Percentiles rank a stretch among this genome's conserved stretches.
These are phyloP conservation scores for Yarrowia porcina DNA, from an alignment of 805 yeast species.

Conservation along the genomic window DNA sequence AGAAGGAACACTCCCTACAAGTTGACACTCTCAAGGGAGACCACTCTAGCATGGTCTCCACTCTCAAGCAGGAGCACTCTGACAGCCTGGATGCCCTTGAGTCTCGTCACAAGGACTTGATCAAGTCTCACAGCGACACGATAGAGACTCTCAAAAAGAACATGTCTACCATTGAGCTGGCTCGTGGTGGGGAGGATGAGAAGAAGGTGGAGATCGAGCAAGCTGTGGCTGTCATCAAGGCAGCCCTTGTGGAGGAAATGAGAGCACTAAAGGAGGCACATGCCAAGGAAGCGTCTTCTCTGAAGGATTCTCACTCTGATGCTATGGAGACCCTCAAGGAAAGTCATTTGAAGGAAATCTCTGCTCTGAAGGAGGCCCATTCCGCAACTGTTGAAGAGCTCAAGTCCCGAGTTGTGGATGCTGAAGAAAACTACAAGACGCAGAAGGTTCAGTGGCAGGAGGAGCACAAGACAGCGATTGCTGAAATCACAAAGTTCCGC, in stretches of 20 bases:
- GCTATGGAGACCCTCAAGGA: neutral
- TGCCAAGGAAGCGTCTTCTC: neutral
- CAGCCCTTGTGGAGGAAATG: neutral
- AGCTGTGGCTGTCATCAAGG: neutral
- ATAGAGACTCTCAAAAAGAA: constrained; percentile 2
- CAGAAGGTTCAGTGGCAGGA: neutral
- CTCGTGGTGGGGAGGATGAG: constrained; percentile 1
- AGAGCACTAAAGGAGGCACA: neutral
- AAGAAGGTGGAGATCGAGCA: neutral
- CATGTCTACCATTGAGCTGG: constrained; percentile 12
- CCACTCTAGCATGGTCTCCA: neutral
- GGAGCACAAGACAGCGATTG: neutral
- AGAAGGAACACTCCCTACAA: neutral
- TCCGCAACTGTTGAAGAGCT: neutral
- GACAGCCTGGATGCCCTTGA: neutral
- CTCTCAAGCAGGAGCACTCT: neutral
- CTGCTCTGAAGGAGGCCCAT: neutral
- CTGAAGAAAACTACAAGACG: neutral
- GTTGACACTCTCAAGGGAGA: constrained; percentile 1
- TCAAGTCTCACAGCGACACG: neutral
- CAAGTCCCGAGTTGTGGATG: neutral
- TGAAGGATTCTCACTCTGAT: neutral
- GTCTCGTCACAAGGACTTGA: neutral
- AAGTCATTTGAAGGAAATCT: neutral
- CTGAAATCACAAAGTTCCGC: neutral